Evolutionary conservation across 2,329 filamentous ascomycete species (phyloP).

Genomic region (Fulvia fulva): DNA sequence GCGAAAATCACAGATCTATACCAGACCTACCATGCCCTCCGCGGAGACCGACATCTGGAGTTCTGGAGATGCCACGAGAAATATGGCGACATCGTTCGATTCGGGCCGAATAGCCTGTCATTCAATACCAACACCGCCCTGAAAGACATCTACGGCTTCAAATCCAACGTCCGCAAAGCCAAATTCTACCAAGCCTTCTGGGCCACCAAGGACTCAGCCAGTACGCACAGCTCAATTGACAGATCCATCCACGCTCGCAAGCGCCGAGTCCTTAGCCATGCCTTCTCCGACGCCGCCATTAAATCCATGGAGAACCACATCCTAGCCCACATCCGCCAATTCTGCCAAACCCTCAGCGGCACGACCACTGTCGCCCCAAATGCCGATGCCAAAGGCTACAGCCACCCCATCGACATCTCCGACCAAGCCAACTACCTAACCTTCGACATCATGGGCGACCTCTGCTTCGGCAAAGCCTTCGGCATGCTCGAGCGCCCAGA

Average conservation of each 20-base stretch:
- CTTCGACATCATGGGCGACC: conserved; percentile 35
- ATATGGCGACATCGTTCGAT: conserved; percentile 70
- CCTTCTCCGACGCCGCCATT: conserved; percentile 45
- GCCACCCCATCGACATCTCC: conserved; percentile 41
- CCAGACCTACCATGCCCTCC: conserved; percentile 27
- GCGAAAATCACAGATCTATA: conserved; percentile 30
- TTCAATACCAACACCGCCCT: conserved; percentile 70
- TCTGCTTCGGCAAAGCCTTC: conserved; percentile 38
- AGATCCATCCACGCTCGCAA: conserved; percentile 46
- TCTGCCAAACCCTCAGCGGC: conserved; percentile 32
- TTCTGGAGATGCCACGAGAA: conserved; percentile 58
- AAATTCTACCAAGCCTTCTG: conserved; percentile 48
- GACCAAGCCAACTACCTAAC: conserved; percentile 40
- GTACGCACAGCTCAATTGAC: conserved; percentile 45
- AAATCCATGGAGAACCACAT: conserved; percentile 46
- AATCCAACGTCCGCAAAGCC: conserved; percentile 47
- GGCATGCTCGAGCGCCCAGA: conserved; percentile 39
- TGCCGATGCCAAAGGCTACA: conserved; percentile 36
- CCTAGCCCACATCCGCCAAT: conserved; percentile 40
- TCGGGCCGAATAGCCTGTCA: conserved; percentile 71
- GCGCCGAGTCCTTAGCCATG: conserved; percentile 44
- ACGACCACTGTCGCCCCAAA: conserved; percentile 9
- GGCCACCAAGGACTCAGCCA: conserved; percentile 39
- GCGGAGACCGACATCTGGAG: conserved; percentile 28
- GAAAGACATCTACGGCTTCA: conserved; percentile 48